Conservation (phyloP, 129 eudicot genomes). For the Apium graveolens region DNA sequence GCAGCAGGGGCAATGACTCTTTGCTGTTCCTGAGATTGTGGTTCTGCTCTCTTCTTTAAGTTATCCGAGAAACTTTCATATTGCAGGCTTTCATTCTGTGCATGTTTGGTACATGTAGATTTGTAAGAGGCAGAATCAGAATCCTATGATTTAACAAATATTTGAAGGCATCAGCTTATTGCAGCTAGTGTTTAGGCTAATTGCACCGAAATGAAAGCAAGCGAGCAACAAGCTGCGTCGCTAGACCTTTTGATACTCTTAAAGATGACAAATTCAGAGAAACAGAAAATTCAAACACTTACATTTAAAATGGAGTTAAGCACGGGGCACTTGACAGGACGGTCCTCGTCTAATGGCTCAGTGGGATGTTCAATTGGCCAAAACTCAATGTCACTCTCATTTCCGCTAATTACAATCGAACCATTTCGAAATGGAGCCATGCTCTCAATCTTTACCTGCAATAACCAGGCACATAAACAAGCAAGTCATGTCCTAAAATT, state of each 20-base stretch:
- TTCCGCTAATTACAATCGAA: slow-evolving; percentile 10
- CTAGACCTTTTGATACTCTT: background rate
- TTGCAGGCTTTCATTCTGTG: slow-evolving; percentile 26
- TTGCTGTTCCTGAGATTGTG: slow-evolving; percentile 11
- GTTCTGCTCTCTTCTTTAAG: slow-evolving; percentile 23
- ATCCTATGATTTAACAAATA: background rate
- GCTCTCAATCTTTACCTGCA: slow-evolving; percentile 31
- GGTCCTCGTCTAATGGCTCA: slow-evolving; percentile 52
- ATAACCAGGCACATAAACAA: background rate
- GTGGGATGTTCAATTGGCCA: slow-evolving; percentile 57
- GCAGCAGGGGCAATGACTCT: slow-evolving; percentile 17
- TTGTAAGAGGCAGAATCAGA: background rate
- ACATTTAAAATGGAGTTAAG: slow-evolving; percentile 30
- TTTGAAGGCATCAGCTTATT: background rate
- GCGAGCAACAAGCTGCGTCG: background rate
- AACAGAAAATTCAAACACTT: slow-evolving; percentile 5
- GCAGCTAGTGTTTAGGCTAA: background rate
- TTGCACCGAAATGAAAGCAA: background rate
- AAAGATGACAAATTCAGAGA: background rate
- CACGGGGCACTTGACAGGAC: slow-evolving; percentile 48
- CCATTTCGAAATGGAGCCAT: slow-evolving; percentile 15
- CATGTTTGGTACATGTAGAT: background rate
- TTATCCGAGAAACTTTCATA: slow-evolving; percentile 23
- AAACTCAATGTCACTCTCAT: slow-evolving; percentile 30
- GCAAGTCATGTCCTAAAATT: background rate